A percentile compares a stretch with the other conserved stretches of the same genome.
Evolutionary conservation across 805 yeast species (phyloP).

Genomic region (Saturnispora dispora): DNA sequence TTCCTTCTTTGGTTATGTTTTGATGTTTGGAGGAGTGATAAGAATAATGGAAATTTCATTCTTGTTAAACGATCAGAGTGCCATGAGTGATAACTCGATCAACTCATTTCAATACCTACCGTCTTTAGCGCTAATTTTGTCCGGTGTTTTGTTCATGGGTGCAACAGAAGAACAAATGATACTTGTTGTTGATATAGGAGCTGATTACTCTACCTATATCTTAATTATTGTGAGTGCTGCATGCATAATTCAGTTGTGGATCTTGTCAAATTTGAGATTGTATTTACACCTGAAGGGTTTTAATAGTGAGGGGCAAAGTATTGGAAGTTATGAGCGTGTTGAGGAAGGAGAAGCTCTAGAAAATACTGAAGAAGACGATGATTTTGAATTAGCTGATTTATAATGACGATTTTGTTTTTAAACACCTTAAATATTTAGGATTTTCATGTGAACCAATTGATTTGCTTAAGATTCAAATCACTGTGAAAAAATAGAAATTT

Average conservation of each 20-base stretch:
- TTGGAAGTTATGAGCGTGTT: neutral
- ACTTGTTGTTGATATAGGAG: conserved; percentile 61
- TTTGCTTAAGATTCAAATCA: neutral
- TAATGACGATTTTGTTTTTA: neutral
- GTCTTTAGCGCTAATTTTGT: conserved; percentile 64
- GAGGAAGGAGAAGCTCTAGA: neutral
- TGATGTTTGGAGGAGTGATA: conserved; percentile 68
- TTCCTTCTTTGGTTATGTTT: conserved; percentile 70
- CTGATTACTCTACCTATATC: conserved; percentile 80
- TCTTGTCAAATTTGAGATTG: conserved; percentile 47
- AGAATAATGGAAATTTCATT: conserved; percentile 76
- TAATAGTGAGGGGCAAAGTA: conserved; percentile 8
- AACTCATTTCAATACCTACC: conserved; percentile 79
- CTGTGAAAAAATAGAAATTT: too few species aligned
- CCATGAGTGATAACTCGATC: conserved; percentile 35
- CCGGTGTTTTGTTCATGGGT: conserved; percentile 82
- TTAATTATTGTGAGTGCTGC: conserved; percentile 66
- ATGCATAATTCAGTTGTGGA: conserved; percentile 60
- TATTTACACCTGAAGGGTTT: conserved; percentile 40
- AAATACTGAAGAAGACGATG: conserved; percentile 8
- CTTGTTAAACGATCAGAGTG: conserved; percentile 53
- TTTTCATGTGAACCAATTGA: neutral
- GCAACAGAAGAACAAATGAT: conserved; percentile 85
- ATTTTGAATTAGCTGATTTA: conserved; percentile 4
- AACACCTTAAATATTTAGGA: neutral